Conservation (phyloP, 2,329 filamentous ascomycete genomes). For the Podosphaera leucotricha region DNA sequence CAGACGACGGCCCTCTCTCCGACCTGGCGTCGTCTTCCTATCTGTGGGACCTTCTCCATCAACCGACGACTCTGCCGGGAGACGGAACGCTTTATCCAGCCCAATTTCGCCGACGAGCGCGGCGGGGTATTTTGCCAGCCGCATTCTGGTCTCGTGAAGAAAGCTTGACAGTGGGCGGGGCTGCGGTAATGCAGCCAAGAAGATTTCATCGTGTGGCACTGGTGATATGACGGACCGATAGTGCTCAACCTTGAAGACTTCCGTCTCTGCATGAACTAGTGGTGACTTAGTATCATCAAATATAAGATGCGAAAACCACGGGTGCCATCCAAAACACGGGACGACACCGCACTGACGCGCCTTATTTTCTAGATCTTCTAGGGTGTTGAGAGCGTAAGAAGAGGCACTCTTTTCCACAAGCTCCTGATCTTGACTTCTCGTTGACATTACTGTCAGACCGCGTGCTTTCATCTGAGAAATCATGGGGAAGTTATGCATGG, state of each 20-base stretch:
- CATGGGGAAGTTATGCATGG: slow-evolving; percentile 32
- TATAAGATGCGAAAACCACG: slow-evolving; percentile 64
- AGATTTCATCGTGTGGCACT: slow-evolving; percentile 21
- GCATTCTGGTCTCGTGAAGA: slow-evolving; percentile 28
- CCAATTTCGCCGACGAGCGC: slow-evolving; percentile 59
- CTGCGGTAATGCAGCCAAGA: slow-evolving; percentile 29
- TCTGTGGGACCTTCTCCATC: slow-evolving; percentile 20
- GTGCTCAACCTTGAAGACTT: slow-evolving; percentile 26
- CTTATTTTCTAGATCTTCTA: slow-evolving; percentile 10
- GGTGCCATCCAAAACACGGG: slow-evolving; percentile 70
- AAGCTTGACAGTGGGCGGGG: slow-evolving; percentile 36
- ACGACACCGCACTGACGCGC: slow-evolving; percentile 23
- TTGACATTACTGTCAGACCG: slow-evolving; percentile 53
- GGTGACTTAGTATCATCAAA: slow-evolving; percentile 30
- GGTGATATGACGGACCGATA: slow-evolving; percentile 43
- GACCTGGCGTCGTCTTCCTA: slow-evolving; percentile 36
- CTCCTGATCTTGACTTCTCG: slow-evolving; percentile 49
- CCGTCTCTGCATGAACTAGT: slow-evolving; percentile 3
- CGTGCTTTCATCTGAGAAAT: slow-evolving; percentile 43
- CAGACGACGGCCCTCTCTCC: slow-evolving; percentile 43
- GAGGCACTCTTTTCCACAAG: slow-evolving; percentile 41
- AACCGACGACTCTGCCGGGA: slow-evolving; percentile 35
- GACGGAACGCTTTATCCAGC: slow-evolving; percentile 52
- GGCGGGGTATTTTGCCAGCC: slow-evolving; percentile 31
- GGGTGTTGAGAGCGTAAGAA: slow-evolving; percentile 23